Conservation (phyloP, 1,139 yeast genomes). For the Debaryomyces psychrophilus region DNA sequence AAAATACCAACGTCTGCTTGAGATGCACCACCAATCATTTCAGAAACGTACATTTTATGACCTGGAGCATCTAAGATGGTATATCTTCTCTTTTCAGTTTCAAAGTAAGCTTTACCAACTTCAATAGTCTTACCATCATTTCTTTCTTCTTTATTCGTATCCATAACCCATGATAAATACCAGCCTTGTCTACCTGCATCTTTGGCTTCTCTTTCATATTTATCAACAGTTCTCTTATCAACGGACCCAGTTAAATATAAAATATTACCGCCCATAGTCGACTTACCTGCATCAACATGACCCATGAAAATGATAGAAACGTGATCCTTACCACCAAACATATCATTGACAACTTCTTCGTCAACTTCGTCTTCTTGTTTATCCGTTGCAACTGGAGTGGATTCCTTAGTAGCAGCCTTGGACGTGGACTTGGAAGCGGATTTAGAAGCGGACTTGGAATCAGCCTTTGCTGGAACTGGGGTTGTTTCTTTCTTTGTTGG, state of each 20-base stretch:
- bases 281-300: constrained; percentile 99
- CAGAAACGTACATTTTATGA: constrained; percentile 97
- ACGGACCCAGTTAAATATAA: constrained; percentile 93
- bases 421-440: constrained; percentile 16
- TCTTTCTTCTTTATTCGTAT: constrained; percentile 98
- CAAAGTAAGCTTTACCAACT: constrained; percentile 96
- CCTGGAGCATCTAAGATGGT: constrained; percentile 99
- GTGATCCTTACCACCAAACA: constrained; percentile 98
- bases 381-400: constrained; percentile 41
- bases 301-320: constrained; percentile 98
- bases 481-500: constrained; percentile 12
- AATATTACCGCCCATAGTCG: constrained; percentile 98
- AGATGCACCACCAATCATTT: constrained; percentile 99
- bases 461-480: constrained; percentile 3
- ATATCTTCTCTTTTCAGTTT: constrained; percentile 96
- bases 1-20: constrained; percentile 98
- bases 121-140: constrained; percentile 98
- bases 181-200: constrained; percentile 99
- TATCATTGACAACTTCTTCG: constrained; percentile 82
- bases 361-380: constrained; percentile 86
- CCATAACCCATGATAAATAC: constrained; percentile 99
- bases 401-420: constrained; percentile 19
- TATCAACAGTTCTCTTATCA: constrained; percentile 98
- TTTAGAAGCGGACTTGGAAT: constrained; percentile 10
- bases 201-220: constrained; percentile 96